Evolutionary conservation across 2,329 filamentous ascomycete species (phyloP), one percentile per base, ranked within the genome.

Genomic region (Fusarium xylarioides): DNA sequence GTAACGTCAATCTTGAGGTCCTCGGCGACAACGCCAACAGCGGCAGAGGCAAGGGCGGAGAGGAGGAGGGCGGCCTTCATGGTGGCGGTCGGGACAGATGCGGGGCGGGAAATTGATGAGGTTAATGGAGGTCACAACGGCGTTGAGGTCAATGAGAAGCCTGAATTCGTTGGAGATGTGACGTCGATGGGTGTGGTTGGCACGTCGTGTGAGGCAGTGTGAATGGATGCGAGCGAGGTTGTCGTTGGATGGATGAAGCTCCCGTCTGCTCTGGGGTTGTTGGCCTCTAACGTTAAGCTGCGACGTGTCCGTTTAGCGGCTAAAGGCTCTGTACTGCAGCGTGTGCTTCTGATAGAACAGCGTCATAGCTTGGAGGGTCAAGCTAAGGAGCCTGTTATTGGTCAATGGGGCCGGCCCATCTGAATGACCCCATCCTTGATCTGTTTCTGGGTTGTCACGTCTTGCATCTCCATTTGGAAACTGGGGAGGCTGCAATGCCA

Each of bases 1-100:
- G 91, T 93, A 75, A 93, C 90, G 74, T 97, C 91, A 81, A 97
- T 93, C 83, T 93, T 89, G 76, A 97, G 89, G 76, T 92, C 71
- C 67, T 85, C 85, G 66, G 89, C 86, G 71, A 90, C 83, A 68
- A 83, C 81, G 74, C 86, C 83, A 70, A 86, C 79, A 66, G 86
- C 86, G 69, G 86, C 82, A 63, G 87, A 87, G 74, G 87, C 86
- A 67, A 89, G 79, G 54, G 87, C 82, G 71, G 86, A 86, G 42
- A 90, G 78, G 65, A 88, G 71, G 54, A 88, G 73, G 65, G 87
- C 72, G 63, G 81, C 77, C 80, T 87, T 85, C 88, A 90, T 90
- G 38, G 74, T 85, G 74, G 65, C 57, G 66, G 60, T 70, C 66
- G 47, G 59, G 68, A 49, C 26, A 35, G 54, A 35, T 57, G 65